Percentiles rank a stretch among this genome's conserved stretches.
phyloP scores from a whole-genome alignment of 495 filamentous ascomycete species.

The Xylaria curta region DNA sequence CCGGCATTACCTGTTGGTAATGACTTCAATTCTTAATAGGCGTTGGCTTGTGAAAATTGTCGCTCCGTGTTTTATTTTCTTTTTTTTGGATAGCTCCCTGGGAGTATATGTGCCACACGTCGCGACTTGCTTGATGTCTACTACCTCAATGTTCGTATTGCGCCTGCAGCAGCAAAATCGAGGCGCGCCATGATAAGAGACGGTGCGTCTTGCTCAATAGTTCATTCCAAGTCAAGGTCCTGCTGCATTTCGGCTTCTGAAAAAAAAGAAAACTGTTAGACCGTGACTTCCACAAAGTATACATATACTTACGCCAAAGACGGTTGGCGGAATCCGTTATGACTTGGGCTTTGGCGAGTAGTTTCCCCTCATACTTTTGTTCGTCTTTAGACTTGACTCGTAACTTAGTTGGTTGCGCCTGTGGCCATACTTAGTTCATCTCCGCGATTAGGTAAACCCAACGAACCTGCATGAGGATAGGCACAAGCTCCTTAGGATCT shows the following conservation, averaged over 20 bases:
- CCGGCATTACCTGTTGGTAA: background rate
- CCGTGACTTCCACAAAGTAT: slow-evolving; percentile 27
- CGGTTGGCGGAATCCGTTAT: slow-evolving; percentile 74
- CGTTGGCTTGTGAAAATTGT: background rate
- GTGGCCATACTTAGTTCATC: slow-evolving; percentile 9
- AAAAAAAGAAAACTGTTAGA: slow-evolving; percentile 32
- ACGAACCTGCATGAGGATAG: slow-evolving; percentile 71
- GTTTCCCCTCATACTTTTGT: slow-evolving; percentile 66
- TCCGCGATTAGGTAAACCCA: background rate
- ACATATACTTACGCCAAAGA: slow-evolving; percentile 66
- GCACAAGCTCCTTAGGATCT: slow-evolving; percentile 68
- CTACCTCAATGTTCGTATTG: background rate
- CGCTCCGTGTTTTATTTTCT: background rate
- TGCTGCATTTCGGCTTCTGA: slow-evolving; percentile 55
- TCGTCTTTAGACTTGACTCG: slow-evolving; percentile 65
- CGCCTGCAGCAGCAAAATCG: background rate
- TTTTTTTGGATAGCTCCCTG: background rate
- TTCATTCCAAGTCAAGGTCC: slow-evolving; percentile 46
- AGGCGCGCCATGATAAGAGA: background rate
- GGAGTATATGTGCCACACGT: background rate
- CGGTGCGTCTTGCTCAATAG: background rate
- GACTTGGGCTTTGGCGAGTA: slow-evolving; percentile 69
- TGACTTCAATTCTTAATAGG: background rate
- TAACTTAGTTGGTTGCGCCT: slow-evolving; percentile 69
- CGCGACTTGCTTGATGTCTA: background rate